These are phyloP conservation scores for Adiantum capillusveneris DNA, from an alignment of 75 land plant species.

Conservation along the genomic window DNA sequence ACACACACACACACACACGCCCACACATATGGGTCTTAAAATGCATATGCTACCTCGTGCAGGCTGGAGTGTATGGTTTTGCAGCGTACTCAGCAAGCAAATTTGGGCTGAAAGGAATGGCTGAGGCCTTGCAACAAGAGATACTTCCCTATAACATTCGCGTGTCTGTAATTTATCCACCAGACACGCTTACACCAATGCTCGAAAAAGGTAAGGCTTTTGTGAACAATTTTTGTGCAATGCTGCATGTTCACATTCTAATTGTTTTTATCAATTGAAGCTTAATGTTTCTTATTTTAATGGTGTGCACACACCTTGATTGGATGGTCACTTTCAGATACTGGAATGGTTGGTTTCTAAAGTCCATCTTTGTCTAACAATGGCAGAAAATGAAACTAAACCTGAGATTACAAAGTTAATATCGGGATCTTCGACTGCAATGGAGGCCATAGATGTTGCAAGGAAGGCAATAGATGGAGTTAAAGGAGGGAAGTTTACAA, in stretches of 20 bases:
- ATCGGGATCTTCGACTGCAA: conserved; percentile 38
- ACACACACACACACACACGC: no score
- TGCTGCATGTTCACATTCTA: no score
- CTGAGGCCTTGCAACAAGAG: conserved; percentile 82
- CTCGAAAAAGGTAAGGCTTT: conserved; percentile 66
- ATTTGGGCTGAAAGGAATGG: conserved; percentile 67
- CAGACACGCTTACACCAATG: conserved; percentile 86
- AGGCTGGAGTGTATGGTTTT: conserved; percentile 91
- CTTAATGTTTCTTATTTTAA: no score
- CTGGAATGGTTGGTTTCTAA: no score
- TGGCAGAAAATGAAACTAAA: conserved; percentile 13
- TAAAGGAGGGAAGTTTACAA: conserved; percentile 50
- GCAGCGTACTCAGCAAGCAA: conserved; percentile 77
- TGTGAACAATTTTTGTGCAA: no score
- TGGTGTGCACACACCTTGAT: no score
- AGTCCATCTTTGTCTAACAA: no score
- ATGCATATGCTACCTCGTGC: no score
- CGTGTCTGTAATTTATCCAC: conserved; percentile 76
- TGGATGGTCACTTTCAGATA: no score
- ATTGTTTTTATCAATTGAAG: no score
- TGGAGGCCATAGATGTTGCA: conserved; percentile 76
- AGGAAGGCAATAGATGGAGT: conserved; percentile 53
- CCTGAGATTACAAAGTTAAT: conserved; percentile 62
- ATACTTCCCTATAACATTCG: conserved; percentile 51
- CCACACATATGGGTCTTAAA: no score